Conservation (phyloP, 1,284 basidiomycete species). For the Cryptococcus maquisensis region DNA sequence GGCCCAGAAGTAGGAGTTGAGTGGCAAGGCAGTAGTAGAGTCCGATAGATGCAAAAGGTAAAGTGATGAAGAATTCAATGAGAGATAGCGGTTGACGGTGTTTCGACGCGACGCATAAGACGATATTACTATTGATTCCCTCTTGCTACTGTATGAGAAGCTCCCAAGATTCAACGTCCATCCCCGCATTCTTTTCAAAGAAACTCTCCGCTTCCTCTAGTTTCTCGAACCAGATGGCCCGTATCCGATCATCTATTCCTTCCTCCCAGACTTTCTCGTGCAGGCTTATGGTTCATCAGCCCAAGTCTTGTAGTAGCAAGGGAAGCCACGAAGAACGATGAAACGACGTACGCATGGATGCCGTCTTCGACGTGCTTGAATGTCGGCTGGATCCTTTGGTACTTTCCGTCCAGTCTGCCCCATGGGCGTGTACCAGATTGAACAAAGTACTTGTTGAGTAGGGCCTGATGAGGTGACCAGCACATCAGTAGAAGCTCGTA, state of each 20-base stretch:
- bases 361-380: slow-evolving; percentile 8
- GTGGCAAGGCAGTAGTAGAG: no score
- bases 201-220: slow-evolving; percentile 6
- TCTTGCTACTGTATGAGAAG: no score
- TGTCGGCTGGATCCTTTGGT: neutral
- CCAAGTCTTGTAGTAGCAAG: neutral
- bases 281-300: slow-evolving; percentile 1
- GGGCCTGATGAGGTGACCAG: neutral
- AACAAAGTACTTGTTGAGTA: slow-evolving; percentile 13
- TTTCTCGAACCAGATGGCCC: slow-evolving; percentile 2
- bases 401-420: slow-evolving; percentile 8
- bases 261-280: slow-evolving; percentile 19
- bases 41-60: no score
- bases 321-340: neutral
- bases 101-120: no score
- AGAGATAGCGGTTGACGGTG: no score
- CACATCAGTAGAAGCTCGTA: no score
- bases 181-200: neutral
- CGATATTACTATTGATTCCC: no score
- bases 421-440: slow-evolving; percentile 10
- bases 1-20: no score
- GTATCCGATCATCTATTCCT: slow-evolving; percentile 4
- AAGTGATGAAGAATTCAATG: no score
- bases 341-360: slow-evolving; percentile 10
- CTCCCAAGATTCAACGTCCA: no score